Evolutionary conservation across 371 early-diverging fungal species (phyloP).

Genomic region (Mucor lusitanicus): DNA sequence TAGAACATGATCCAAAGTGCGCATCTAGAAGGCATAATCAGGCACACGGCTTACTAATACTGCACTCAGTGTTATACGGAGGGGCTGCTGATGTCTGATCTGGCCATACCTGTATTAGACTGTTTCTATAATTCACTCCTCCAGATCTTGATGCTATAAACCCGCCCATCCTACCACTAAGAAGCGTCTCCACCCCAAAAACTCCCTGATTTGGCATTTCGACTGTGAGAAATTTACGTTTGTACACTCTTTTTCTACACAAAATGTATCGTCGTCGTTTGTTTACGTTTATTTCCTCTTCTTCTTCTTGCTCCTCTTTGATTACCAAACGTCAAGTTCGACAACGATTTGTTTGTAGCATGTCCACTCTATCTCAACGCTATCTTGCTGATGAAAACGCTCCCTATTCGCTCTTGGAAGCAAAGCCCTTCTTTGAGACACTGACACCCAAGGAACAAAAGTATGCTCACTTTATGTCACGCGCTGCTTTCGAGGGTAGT

Average conservation of each 20-base stretch:
- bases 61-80: too few relatives aligned
- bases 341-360: neutral
- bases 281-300: neutral
- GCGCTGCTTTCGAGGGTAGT: slow-evolving; percentile 61
- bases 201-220: neutral
- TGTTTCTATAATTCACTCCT: too few relatives aligned
- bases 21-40: too few relatives aligned
- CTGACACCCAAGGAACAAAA: slow-evolving; percentile 51
- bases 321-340: neutral
- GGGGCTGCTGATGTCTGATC: too few relatives aligned
- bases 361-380: slow-evolving; percentile 23
- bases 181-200: neutral
- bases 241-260: neutral
- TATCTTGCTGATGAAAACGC: slow-evolving; percentile 52
- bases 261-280: neutral
- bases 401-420: slow-evolving; percentile 55
- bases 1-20: too few relatives aligned
- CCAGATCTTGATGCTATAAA: too few relatives aligned
- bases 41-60: too few relatives aligned
- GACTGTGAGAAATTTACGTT: neutral
- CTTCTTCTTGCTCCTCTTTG: neutral
- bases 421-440: slow-evolving; percentile 55
- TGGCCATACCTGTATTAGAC: too few relatives aligned
- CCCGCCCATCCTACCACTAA: neutral
- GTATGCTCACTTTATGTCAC: slow-evolving; percentile 66